A percentile compares a stretch with the other conserved stretches of the same genome.
These are phyloP conservation scores for Candida maesae DNA, from an alignment of 805 yeast genomes.

Conservation along the genomic window DNA sequence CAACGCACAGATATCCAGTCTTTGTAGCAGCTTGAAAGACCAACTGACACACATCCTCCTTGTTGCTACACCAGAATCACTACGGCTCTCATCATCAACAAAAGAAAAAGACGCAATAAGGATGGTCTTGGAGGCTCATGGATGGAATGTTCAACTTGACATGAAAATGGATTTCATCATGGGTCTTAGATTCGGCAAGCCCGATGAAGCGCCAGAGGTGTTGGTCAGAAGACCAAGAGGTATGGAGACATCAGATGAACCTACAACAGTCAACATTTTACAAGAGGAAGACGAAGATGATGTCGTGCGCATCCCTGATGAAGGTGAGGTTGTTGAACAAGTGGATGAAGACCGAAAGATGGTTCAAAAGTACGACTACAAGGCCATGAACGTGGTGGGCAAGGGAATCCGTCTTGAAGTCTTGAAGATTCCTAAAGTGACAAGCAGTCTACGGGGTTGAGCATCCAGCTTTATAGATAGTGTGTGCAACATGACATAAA, in stretches of 20 bases:
- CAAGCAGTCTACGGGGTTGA: no score
- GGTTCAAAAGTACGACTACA: conserved; percentile 20
- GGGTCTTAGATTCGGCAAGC: conserved; percentile 6
- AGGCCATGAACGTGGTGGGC: conserved; percentile 10
- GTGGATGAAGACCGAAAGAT: conserved; percentile 15
- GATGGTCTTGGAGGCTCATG: conserved; percentile 11
- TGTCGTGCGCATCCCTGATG: conserved; percentile 17
- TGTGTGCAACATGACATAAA: background rate
- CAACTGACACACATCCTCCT: conserved; percentile 14
- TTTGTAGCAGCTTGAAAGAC: conserved; percentile 14
- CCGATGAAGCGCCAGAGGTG: conserved; percentile 6
- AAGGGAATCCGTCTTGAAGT: conserved; percentile 23
- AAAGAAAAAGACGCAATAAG: conserved; percentile 11
- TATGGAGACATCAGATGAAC: background rate
- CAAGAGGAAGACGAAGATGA: conserved; percentile 13
- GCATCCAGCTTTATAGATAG: background rate
- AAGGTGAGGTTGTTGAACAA: conserved; percentile 11
- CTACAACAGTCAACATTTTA: background rate
- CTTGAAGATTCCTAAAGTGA: conserved; percentile 14
- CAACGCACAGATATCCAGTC: conserved; percentile 18
- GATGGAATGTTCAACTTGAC: conserved; percentile 20
- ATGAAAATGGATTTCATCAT: conserved; percentile 11
- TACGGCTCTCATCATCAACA: conserved; percentile 5
- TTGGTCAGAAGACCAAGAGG: conserved; percentile 16
- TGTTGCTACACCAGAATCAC: conserved; percentile 14